Conservation (phyloP, 495 filamentous ascomycete species). For the Letharia columbiana region DNA sequence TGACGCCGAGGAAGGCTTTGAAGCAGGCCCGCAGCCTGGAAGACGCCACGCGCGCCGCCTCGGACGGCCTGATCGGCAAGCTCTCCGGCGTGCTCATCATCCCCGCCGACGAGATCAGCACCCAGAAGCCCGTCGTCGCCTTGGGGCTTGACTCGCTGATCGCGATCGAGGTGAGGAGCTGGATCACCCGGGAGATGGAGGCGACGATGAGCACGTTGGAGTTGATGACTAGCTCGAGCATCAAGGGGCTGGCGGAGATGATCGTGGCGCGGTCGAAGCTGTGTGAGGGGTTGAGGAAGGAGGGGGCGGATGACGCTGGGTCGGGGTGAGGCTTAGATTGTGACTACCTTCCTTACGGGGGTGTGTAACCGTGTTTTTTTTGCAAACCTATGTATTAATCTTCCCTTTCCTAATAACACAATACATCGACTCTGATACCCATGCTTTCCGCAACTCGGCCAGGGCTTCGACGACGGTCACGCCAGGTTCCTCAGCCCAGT, state of each 20-base stretch:
- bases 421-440: no score
- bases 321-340: no score
- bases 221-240: conserved; percentile 26
- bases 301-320: not conserved
- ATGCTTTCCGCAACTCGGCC: no score
- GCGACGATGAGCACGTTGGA: conserved; percentile 39
- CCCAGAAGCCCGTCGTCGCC: conserved; percentile 29
- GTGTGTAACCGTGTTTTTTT: no score
- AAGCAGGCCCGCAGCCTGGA: conserved; percentile 19
- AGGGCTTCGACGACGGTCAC: no score
- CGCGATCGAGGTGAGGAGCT: conserved; percentile 51
- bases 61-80: conserved; percentile 24
- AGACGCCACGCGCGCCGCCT: conserved; percentile 27
- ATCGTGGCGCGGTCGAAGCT: not conserved
- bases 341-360: no score
- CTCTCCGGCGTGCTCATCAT: conserved; percentile 33
- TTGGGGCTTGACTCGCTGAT: conserved; percentile 51
- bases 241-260: conserved; percentile 11
- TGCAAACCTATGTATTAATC: no score
- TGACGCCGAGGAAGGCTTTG: not conserved
- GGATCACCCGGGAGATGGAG: conserved; percentile 40
- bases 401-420: no score
- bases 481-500: no score
- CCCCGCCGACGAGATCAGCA: conserved; percentile 34
- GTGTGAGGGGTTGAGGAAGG: not conserved